phyloP scores from a whole-genome alignment of 495 filamentous ascomycete genomes.

The Opeltia flavorubescens region DNA sequence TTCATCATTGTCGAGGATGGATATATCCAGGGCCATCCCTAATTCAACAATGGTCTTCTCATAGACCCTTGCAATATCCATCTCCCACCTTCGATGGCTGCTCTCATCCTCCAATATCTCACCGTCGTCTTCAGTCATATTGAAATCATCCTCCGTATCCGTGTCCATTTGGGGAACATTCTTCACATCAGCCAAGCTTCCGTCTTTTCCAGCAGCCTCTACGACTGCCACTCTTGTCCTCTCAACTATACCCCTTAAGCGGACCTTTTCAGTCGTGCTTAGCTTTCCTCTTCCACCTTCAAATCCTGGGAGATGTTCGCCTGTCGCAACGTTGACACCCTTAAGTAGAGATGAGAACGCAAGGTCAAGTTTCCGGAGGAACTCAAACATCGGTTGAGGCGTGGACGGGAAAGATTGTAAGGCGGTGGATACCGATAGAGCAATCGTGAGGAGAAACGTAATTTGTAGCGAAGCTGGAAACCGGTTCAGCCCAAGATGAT shows the following conservation, averaged over 20 bases:
- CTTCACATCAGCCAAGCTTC: constrained; percentile 15
- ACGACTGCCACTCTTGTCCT: constrained; percentile 51
- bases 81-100: constrained; percentile 35
- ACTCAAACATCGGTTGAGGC: constrained; percentile 43
- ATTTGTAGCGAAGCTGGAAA: constrained; percentile 63
- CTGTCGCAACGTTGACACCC: constrained; percentile 51
- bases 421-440: constrained; percentile 50
- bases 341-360: constrained; percentile 59
- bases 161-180: constrained; percentile 21
- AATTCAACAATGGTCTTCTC: constrained; percentile 47
- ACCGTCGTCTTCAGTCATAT: constrained; percentile 24
- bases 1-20: neutral
- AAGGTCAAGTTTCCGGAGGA: constrained; percentile 64
- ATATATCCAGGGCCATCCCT: constrained; percentile 8
- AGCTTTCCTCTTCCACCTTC: constrained; percentile 31
- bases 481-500: neutral
- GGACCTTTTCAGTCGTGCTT: constrained; percentile 63
- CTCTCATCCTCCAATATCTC: constrained; percentile 26
- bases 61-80: constrained; percentile 65
- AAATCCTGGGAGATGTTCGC: constrained; percentile 52
- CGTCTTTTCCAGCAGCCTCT: constrained; percentile 40
- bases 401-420: constrained; percentile 54
- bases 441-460: constrained; percentile 65
- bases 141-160: constrained; percentile 20
- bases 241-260: constrained; percentile 64